phyloP scores from a whole-genome alignment of 2,329 filamentous ascomycete genomes.

The Intubia oerlemansii region DNA sequence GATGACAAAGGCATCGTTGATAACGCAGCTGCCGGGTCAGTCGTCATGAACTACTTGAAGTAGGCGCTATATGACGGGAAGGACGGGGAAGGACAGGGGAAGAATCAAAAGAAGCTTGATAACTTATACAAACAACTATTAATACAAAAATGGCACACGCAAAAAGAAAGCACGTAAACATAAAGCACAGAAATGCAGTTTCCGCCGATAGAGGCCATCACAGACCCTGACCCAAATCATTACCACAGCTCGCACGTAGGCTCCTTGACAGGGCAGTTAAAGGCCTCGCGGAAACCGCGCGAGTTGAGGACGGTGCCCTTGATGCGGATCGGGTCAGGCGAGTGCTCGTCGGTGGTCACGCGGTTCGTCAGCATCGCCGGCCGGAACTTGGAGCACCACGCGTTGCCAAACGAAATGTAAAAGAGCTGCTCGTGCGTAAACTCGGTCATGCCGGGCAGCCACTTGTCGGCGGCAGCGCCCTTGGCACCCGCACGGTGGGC shows the following conservation, averaged over 20 bases:
- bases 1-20: too few relatives aligned
- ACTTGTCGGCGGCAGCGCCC: conserved; percentile 1
- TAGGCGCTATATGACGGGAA: too few relatives aligned
- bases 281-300: conserved; percentile 43
- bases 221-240: too few relatives aligned
- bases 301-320: conserved; percentile 45
- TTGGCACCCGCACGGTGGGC: conserved; percentile 20
- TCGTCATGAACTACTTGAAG: too few relatives aligned
- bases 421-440: conserved; percentile 51
- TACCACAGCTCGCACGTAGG: conserved; percentile 52
- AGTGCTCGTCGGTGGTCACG: conserved; percentile 43
- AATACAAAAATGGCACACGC: too few relatives aligned
- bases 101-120: too few relatives aligned
- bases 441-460: conserved; percentile 35
- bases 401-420: conserved; percentile 41
- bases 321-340: conserved; percentile 39
- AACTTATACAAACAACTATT: too few relatives aligned
- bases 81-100: too few relatives aligned
- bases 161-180: too few relatives aligned
- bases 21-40: too few relatives aligned
- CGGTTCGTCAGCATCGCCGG: conserved; percentile 32
- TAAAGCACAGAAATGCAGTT: not conserved
- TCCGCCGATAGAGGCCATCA: too few relatives aligned
- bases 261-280: conserved; percentile 41
- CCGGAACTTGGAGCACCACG: conserved; percentile 45